Conservation (phyloP, 345 rosid genomes). For the Ceriops zippeliana region DNA sequence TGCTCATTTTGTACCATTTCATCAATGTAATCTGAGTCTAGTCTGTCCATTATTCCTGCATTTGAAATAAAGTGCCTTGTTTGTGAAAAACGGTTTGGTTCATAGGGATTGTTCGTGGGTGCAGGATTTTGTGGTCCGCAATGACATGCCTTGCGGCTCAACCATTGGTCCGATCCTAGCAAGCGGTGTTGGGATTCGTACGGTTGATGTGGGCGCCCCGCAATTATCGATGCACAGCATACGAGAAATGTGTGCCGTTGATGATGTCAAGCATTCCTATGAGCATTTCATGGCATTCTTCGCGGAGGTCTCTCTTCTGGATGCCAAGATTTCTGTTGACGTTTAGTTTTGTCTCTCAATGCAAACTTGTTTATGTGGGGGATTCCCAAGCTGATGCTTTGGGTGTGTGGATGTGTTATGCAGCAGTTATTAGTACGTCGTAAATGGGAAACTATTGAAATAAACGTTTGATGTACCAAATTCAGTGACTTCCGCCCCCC, state of each 20-base stretch:
- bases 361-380: background rate
- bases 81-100: background rate
- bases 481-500: too few species aligned
- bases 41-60: too few species aligned
- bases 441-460: too few species aligned
- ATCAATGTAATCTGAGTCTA: too few species aligned
- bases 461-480: too few species aligned
- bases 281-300: conserved; percentile 92
- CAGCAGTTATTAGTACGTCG: too few species aligned
- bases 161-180: conserved; percentile 97
- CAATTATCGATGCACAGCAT: conserved; percentile 98
- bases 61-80: too few species aligned
- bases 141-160: conserved; percentile 91
- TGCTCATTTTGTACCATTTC: background rate
- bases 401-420: background rate
- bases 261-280: conserved; percentile 74
- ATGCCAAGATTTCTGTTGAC: conserved; percentile 63
- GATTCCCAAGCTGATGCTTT: background rate
- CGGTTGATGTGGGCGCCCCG: conserved; percentile 95
- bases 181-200: conserved; percentile 89
- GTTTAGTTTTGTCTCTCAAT: background rate
- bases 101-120: background rate
- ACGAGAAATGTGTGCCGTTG: conserved; percentile 91
- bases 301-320: conserved; percentile 60
- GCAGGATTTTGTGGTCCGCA: conserved; percentile 97